phyloP scores from a whole-genome alignment of 2,329 filamentous ascomycete genomes.

The Xylariomycetidae sp. region DNA sequence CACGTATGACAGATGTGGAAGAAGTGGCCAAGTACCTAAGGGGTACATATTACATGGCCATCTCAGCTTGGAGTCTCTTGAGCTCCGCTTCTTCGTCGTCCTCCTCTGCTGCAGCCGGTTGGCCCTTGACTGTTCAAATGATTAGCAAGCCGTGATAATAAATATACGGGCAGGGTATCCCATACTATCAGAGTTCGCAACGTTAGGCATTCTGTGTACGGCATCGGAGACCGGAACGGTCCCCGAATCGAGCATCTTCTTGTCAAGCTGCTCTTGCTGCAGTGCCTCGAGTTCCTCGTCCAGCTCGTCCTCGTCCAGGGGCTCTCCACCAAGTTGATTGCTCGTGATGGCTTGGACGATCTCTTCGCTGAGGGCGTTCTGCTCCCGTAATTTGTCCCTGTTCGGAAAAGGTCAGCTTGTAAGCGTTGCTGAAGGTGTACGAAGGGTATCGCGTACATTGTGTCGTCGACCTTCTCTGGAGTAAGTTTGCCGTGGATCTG shows the following conservation, averaged over 20 bases:
- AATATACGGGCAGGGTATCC: conserved; percentile 16
- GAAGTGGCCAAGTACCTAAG: conserved; percentile 1
- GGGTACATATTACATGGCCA: conserved; percentile 70
- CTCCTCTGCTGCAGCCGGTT: conserved; percentile 55
- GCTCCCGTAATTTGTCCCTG: conserved; percentile 86
- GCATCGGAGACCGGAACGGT: conserved; percentile 75
- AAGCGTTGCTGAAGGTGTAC: conserved; percentile 2
- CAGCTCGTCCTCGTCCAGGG: conserved; percentile 78
- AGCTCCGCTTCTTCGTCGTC: conserved; percentile 96
- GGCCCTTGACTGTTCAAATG: conserved; percentile 40
- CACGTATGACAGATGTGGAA: too few species aligned
- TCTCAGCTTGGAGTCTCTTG: conserved; percentile 88
- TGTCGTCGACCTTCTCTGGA: conserved; percentile 89
- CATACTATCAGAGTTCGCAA: conserved; percentile 71
- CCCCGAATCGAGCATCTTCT: conserved; percentile 88
- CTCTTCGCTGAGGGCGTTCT: conserved; percentile 89
- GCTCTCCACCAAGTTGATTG: conserved; percentile 58
- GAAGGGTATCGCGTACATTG: conserved; percentile 63
- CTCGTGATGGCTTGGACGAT: conserved; percentile 80
- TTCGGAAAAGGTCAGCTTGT: conserved; percentile 11
- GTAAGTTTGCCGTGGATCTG: conserved; percentile 86
- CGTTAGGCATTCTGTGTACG: conserved; percentile 69
- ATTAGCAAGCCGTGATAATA: conserved; percentile 10
- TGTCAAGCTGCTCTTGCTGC: conserved; percentile 88
- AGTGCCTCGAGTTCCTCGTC: conserved; percentile 78